Percentiles rank a stretch among this genome's conserved stretches.
Conservation (phyloP, 306 rosid genomes). For the Sindora glabra region DNA sequence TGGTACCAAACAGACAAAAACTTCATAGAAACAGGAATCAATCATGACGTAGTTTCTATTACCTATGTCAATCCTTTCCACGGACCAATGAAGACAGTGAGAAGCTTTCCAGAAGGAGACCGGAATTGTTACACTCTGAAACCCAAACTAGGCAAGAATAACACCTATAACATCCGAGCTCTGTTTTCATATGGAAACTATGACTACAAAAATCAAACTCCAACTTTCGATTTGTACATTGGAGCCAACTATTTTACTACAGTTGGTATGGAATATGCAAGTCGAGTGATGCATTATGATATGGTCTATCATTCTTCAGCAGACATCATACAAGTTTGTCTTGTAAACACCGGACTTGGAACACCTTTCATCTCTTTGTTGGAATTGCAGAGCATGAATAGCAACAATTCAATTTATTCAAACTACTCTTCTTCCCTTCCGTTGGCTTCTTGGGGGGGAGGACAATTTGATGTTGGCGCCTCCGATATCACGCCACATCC, state of each 20-base stretch:
- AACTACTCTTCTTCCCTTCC: background rate
- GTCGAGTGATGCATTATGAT: background rate
- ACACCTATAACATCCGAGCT: constrained; percentile 28
- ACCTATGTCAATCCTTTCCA: too few relatives aligned
- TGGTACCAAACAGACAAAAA: too few relatives aligned
- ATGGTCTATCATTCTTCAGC: constrained; percentile 15
- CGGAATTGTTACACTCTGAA: constrained; percentile 33
- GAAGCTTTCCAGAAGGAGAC: constrained; percentile 29
- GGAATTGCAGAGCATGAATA: constrained; percentile 17
- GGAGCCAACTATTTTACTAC: constrained; percentile 28
- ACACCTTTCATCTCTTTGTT: constrained; percentile 19
- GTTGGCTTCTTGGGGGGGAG: too few relatives aligned
- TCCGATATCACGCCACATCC: too few relatives aligned
- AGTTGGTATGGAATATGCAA: background rate
- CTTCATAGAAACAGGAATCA: too few relatives aligned
- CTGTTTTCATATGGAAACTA: constrained; percentile 27
- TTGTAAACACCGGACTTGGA: too few relatives aligned
- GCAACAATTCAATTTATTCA: background rate
- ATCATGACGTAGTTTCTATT: too few relatives aligned
- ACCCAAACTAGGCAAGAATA: constrained; percentile 11
- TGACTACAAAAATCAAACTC: constrained; percentile 8
- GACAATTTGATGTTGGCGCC: constrained; percentile 21
- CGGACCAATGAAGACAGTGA: background rate
- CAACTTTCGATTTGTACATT: constrained; percentile 20
- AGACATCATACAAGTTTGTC: too few relatives aligned